Conservation (phyloP, 176 grass and related monocot species). For the Musa troglodytarum region DNA sequence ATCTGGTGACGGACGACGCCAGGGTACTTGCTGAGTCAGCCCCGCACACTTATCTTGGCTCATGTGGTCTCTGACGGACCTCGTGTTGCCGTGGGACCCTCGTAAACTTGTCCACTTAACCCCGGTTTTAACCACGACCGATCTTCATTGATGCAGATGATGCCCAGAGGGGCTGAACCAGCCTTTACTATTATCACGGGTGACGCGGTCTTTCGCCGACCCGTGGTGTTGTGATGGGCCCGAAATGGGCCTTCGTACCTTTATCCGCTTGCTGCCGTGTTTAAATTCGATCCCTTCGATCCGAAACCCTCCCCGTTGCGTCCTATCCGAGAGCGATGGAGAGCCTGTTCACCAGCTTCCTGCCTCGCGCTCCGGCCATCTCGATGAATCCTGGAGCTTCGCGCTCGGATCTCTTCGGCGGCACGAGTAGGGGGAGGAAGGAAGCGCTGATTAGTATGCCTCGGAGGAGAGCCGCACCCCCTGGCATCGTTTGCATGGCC, state of each 20-base stretch:
- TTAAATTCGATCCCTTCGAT: constrained; percentile 2
- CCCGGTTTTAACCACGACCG: too few relatives aligned
- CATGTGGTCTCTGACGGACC: too few relatives aligned
- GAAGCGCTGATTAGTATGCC: constrained; percentile 12
- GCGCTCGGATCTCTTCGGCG: background rate
- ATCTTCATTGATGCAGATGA: too few relatives aligned
- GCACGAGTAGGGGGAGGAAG: background rate
- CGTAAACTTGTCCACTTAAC: too few relatives aligned
- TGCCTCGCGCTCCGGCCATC: constrained; percentile 26
- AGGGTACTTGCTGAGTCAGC: too few relatives aligned
- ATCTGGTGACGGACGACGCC: too few relatives aligned
- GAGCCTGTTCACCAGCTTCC: constrained; percentile 46
- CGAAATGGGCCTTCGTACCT: background rate
- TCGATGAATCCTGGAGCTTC: background rate
- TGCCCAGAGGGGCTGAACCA: too few relatives aligned
- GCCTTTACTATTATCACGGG: too few relatives aligned
- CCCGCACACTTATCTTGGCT: too few relatives aligned
- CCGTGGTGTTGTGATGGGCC: background rate
- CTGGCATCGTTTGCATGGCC: constrained; percentile 69
- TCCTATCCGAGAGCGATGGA: constrained; percentile 36
- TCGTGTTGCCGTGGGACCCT: too few relatives aligned
- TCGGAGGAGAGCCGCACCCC: constrained; percentile 24
- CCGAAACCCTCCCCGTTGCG: background rate
- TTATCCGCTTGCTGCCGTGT: constrained; percentile 2
- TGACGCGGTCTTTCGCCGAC: too few relatives aligned